Evolutionary conservation across 495 filamentous ascomycete species (phyloP).

Genomic region (Elaphomyces granulatus): DNA sequence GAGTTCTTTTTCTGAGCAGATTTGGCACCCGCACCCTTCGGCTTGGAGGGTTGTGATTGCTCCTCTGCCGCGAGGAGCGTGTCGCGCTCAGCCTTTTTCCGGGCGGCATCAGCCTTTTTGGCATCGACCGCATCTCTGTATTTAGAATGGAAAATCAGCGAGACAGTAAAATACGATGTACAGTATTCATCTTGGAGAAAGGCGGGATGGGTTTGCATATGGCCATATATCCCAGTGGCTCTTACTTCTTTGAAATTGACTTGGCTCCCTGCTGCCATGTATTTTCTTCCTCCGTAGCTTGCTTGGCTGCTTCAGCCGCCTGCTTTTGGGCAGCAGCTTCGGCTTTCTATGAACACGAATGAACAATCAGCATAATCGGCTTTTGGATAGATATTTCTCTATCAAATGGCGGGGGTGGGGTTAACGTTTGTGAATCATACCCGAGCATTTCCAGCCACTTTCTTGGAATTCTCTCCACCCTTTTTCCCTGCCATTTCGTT

Average conservation of each 20-base stretch:
- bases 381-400: neutral
- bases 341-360: constrained; percentile 53
- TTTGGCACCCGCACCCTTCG: constrained; percentile 46
- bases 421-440: constrained; percentile 14
- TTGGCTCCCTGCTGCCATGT: constrained; percentile 83
- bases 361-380: neutral
- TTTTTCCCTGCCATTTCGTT: constrained; percentile 63
- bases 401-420: neutral
- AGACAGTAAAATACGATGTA: neutral
- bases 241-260: constrained; percentile 70
- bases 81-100: constrained; percentile 79
- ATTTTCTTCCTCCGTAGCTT: constrained; percentile 50
- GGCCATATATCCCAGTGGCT: constrained; percentile 1
- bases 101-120: constrained; percentile 73
- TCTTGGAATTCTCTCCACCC: constrained; percentile 66
- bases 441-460: constrained; percentile 71
- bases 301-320: constrained; percentile 53
- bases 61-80: constrained; percentile 78
- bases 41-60: constrained; percentile 39
- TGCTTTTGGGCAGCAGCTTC: constrained; percentile 68
- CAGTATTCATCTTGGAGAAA: neutral
- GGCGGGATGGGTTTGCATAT: neutral
- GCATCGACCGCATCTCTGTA: constrained; percentile 65
- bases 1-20: constrained; percentile 50
- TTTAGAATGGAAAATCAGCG: neutral